These are phyloP conservation scores for Penicillium brevicompactum DNA, from an alignment of 2,329 filamentous ascomycete species.

Conservation along the genomic window DNA sequence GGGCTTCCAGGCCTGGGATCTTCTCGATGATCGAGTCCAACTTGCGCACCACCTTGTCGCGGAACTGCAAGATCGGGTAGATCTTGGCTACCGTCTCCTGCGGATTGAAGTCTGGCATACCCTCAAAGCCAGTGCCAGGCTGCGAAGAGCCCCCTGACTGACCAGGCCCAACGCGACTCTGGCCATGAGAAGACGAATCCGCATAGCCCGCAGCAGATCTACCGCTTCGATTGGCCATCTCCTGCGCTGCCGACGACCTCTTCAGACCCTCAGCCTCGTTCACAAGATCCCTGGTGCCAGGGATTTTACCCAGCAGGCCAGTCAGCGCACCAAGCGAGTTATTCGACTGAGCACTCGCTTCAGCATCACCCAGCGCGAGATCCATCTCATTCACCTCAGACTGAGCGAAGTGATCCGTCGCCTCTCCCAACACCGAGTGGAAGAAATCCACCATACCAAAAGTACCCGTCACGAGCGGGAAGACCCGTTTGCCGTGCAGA, in stretches of 20 bases:
- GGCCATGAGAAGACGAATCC: constrained; percentile 18
- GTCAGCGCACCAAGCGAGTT: constrained; percentile 63
- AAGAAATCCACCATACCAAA: constrained; percentile 85
- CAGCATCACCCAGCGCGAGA: constrained; percentile 69
- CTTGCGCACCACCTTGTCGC: constrained; percentile 87
- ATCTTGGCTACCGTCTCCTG: constrained; percentile 77
- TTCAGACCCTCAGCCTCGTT: constrained; percentile 66
- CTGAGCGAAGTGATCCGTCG: constrained; percentile 81
- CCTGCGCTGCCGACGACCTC: constrained; percentile 63
- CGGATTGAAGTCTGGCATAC: constrained; percentile 78
- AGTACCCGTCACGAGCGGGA: constrained; percentile 69
- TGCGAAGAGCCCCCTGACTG: constrained; percentile 40
- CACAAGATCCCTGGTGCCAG: constrained; percentile 69
- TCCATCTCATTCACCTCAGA: constrained; percentile 83
- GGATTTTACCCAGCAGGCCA: constrained; percentile 73
- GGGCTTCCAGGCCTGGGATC: constrained; percentile 82
- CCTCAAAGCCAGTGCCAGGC: constrained; percentile 62
- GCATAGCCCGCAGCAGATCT: constrained; percentile 33
- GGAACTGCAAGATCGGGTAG: constrained; percentile 91
- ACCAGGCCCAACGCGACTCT: constrained; percentile 40
- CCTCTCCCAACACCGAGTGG: constrained; percentile 75
- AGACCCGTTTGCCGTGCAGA: constrained; percentile 67
- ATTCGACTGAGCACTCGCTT: constrained; percentile 49
- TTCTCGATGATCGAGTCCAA: constrained; percentile 84
- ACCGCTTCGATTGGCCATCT: constrained; percentile 57